Base-by-base conservation (phyloP, 768 basidiomycete species). In the Suillus subluteus region DNA sequence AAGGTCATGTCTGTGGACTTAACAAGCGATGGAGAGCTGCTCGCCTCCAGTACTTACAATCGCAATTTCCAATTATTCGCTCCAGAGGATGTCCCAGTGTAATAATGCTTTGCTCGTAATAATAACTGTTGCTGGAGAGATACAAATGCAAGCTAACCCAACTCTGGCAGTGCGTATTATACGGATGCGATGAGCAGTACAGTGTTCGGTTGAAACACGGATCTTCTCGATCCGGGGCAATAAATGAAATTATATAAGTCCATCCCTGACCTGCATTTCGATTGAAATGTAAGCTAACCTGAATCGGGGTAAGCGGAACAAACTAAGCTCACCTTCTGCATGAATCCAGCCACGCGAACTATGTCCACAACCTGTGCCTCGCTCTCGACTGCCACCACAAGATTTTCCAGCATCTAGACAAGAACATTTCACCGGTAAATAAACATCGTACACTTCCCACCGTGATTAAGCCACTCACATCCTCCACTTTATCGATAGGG, bases 1-100 rank as follows among this genome's bases (percentile, higher is more conserved):
- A 99, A 98, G 79, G 96, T 98, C 67, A 99, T 99, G 98, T 94
- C 93, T 8, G 96, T 98, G 12, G 98, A 99, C 75, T 84, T 99
- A 26, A 88, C 90, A 35, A 84, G 84, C 63, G 94, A 97, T 76
- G 94, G 90, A 15, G 89, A 88, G 72, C 84, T 94, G 74, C 85
- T 98, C 54, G 96, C 90, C 5, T 92, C 91, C 6, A 96, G 96
- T 44, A 96, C 94, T 54, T 97, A 94, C 77, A 96, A 95, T 79
- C 85, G 96, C 67, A 95, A 92, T 79, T 98, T 95, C 84, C 96
- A 98, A 76, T 81, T 98, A 66, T 98, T 94, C 77, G 88, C 93
- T 9, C 90, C 91, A 4, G 94, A 95, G 70, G 89, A 87, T 73
- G 72, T 82, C 56, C 79, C 72, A 26, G 69, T 75, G 62, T 80